These are phyloP conservation scores for Verticillium alfalfae DNA, from an alignment of 2,329 filamentous ascomycete species.

Conservation along the genomic window DNA sequence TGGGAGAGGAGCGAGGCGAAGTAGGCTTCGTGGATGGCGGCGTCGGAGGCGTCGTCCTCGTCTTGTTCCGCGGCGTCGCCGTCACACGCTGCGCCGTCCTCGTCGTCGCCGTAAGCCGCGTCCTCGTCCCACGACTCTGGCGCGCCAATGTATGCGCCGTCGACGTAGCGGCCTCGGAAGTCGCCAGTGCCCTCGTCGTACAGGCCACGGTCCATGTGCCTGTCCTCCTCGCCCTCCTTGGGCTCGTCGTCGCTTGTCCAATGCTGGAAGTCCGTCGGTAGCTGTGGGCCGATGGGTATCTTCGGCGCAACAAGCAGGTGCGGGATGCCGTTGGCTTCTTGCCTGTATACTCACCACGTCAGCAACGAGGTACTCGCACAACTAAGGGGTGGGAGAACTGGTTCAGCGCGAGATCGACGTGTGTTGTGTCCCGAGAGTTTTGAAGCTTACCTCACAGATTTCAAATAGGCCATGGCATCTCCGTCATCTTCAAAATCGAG, in stretches of 20 bases:
- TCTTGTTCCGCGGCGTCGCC: conserved; percentile 12
- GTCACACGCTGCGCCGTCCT: conserved; percentile 14
- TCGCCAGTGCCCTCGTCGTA: conserved; percentile 47
- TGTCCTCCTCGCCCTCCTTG: conserved; percentile 19
- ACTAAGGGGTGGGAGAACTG: conserved; percentile 5
- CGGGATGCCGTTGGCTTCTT: conserved; percentile 70
- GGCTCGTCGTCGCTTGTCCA: conserved; percentile 11
- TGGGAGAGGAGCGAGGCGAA: conserved; percentile 59
- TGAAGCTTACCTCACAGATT: conserved; percentile 60
- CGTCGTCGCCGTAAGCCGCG: conserved; percentile 18
- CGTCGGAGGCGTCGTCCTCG: conserved; percentile 21
- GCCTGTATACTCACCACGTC: conserved; percentile 55
- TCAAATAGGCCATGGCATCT: conserved; percentile 66
- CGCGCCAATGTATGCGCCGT: conserved; percentile 72
- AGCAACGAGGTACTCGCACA: conserved; percentile 24
- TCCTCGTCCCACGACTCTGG: conserved; percentile 28
- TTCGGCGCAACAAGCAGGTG: conserved; percentile 62
- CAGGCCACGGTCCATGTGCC: conserved; percentile 31
- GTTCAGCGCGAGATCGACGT: not conserved
- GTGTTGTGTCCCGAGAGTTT: not conserved
- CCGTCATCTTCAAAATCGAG: conserved; percentile 62
- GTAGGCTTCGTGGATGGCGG: conserved; percentile 57
- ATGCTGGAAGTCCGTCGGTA: conserved; percentile 31
- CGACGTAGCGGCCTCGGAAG: conserved; percentile 61
- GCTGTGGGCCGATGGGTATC: conserved; percentile 45